Evolutionary conservation across 208 protist genomes (phyloP).

Genomic region (Leishmania turanica): DNA sequence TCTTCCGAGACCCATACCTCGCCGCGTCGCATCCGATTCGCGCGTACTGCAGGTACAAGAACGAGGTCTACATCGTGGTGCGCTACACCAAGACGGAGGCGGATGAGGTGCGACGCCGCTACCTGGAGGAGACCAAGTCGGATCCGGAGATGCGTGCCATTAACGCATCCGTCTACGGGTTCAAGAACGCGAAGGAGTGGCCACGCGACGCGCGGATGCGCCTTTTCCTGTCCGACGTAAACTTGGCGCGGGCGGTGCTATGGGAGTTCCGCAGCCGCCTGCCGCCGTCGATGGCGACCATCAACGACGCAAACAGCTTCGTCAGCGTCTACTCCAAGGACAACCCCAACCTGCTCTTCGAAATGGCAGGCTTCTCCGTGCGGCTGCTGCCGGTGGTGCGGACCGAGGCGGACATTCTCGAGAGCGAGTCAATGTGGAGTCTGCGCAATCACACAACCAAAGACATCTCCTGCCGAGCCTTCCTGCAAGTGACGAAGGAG

Average conservation of each 20-base stretch:
- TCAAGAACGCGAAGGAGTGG: conserved; percentile 99
- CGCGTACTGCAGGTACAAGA: conserved; percentile 98
- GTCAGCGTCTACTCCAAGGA: conserved; percentile 99
- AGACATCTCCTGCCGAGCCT: conserved; percentile 99
- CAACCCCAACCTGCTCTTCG: conserved; percentile 99
- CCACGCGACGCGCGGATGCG: conserved; percentile 99
- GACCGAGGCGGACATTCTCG: conserved; percentile 89
- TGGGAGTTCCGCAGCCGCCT: conserved; percentile 99
- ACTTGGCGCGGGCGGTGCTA: conserved; percentile 99
- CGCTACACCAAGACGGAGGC: conserved; percentile 98
- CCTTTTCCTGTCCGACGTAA: conserved; percentile 99
- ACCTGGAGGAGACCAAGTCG: conserved; percentile 98
- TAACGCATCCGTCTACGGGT: conserved; percentile 99
- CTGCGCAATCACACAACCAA: conserved; percentile 99
- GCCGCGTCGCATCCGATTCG: conserved; percentile 98
- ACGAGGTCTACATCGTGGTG: conserved; percentile 98
- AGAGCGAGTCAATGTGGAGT: conserved; percentile 99
- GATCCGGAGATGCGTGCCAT: conserved; percentile 96
- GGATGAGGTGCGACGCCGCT: conserved; percentile 98
- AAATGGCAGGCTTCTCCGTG: conserved; percentile 99
- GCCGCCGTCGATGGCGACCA: conserved; percentile 96
- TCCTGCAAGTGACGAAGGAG: conserved; percentile 97
- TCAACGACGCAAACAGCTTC: conserved; percentile 98
- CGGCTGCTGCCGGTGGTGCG: conserved; percentile 93
- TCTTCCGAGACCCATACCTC: conserved; percentile 90